Conservation (phyloP, 768 basidiomycete species). For the Amanita polypyramis region DNA sequence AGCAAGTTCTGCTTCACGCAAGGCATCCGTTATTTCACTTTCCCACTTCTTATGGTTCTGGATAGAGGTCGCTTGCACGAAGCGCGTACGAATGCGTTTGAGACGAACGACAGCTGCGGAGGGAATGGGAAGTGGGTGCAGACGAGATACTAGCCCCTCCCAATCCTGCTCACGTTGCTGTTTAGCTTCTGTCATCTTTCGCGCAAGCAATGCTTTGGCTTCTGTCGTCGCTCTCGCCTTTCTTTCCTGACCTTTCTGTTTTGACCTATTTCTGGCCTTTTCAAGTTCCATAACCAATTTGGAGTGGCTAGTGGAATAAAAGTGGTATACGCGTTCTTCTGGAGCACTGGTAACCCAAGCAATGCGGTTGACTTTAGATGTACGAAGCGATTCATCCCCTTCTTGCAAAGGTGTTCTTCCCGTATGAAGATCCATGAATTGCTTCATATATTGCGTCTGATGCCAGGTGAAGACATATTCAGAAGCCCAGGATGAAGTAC, state of each 20-base stretch:
- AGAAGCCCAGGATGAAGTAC: conserved; percentile 47
- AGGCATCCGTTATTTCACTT: conserved; percentile 41
- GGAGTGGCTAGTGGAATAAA: conserved; percentile 29
- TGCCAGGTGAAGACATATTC: conserved; percentile 55
- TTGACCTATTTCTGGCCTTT: conserved; percentile 26
- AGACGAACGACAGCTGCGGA: conserved; percentile 40
- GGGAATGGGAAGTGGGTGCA: conserved; percentile 44
- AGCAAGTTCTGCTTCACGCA: conserved; percentile 44
- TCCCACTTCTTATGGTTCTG: conserved; percentile 52
- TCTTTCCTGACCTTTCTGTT: conserved; percentile 21
- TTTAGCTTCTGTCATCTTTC: conserved; percentile 56
- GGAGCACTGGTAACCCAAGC: conserved; percentile 51
- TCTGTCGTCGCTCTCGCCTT: conserved; percentile 28
- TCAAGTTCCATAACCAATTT: conserved; percentile 33
- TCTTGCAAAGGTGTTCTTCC: conserved; percentile 40
- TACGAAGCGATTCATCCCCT: conserved; percentile 23
- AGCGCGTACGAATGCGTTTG: conserved; percentile 43
- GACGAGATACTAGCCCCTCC: conserved; percentile 40
- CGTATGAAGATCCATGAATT: conserved; percentile 31
- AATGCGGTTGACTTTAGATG: conserved; percentile 32
- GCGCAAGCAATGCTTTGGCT: conserved; percentile 41
- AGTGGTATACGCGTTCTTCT: conserved; percentile 30
- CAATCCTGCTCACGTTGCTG: conserved; percentile 54
- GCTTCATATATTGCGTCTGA: conserved; percentile 55
- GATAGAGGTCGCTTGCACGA: conserved; percentile 44